A percentile compares a stretch with the other conserved stretches of the same genome.
Evolutionary conservation across 2,329 filamentous ascomycete species (phyloP).

Genomic region (Sphaerulina musiva): DNA sequence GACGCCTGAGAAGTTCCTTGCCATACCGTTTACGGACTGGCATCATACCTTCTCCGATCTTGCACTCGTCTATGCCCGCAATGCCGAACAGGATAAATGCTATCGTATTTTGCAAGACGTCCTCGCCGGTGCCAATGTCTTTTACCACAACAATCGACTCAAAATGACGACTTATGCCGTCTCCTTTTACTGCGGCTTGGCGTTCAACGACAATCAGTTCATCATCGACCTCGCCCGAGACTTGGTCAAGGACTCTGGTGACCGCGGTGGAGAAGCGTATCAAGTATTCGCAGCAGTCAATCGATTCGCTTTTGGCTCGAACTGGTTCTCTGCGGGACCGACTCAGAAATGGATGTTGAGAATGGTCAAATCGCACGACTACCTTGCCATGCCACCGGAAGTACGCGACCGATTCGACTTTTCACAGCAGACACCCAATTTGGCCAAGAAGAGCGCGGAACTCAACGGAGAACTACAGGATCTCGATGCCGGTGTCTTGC

Average conservation of each 20-base stretch:
- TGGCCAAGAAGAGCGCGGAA: constrained; percentile 30
- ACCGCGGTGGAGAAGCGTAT: constrained; percentile 71
- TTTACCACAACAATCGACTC: constrained; percentile 51
- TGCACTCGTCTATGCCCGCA: constrained; percentile 65
- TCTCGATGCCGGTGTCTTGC: constrained; percentile 73
- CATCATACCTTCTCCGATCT: constrained; percentile 86
- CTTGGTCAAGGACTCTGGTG: constrained; percentile 67
- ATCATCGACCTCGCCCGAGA: constrained; percentile 69
- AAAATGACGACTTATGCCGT: constrained; percentile 27
- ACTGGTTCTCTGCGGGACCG: constrained; percentile 72
- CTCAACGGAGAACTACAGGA: constrained; percentile 15
- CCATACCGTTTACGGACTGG: constrained; percentile 78
- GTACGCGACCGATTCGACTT: constrained; percentile 41
- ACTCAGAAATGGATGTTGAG: constrained; percentile 87
- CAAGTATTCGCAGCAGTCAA: constrained; percentile 76
- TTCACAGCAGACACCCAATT: constrained; percentile 36
- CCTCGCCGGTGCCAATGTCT: constrained; percentile 69
- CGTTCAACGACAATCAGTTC: constrained; percentile 69
- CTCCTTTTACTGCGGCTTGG: constrained; percentile 63
- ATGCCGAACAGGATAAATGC: constrained; percentile 61
- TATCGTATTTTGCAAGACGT: constrained; percentile 76
- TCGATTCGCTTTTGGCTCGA: constrained; percentile 63
- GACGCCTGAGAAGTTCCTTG: constrained; percentile 56
- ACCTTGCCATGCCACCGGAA: constrained; percentile 51
- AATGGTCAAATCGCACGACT: constrained; percentile 86